Conservation (phyloP, 176 grass and related monocot genomes). For the Eleusine indica region DNA sequence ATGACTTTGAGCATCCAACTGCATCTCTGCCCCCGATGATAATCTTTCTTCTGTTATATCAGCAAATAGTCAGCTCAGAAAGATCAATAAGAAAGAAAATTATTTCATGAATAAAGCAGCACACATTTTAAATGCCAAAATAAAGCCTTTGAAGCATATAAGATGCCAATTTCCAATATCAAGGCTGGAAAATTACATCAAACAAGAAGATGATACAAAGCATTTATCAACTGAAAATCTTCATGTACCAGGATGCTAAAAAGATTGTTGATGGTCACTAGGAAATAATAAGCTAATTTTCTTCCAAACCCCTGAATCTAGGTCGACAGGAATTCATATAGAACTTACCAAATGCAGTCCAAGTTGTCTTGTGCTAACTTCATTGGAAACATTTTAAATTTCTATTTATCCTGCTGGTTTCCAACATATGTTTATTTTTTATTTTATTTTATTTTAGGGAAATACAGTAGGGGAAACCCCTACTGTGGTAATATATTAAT, state of each 20-base stretch:
- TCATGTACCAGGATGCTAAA: background rate
- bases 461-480: no score
- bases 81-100: conserved; percentile 6
- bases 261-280: background rate
- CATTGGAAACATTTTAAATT: background rate
- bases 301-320: background rate
- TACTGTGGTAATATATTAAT: no score
- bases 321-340: background rate
- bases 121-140: conserved; percentile 5
- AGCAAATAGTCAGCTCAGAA: conserved; percentile 4
- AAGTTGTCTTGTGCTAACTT: background rate
- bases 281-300: conserved; percentile 10
- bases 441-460: no score
- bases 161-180: conserved; percentile 11
- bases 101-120: background rate
- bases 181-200: background rate
- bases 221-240: background rate
- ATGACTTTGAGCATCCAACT: conserved; percentile 18
- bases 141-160: background rate
- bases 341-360: background rate
- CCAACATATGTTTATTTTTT: background rate
- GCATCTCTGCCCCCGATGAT: conserved; percentile 12
- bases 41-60: conserved; percentile 38
- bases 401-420: conserved; percentile 6
- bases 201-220: background rate